Conservation (phyloP, 305 asterid species). For the Caryopteris hybrid region DNA sequence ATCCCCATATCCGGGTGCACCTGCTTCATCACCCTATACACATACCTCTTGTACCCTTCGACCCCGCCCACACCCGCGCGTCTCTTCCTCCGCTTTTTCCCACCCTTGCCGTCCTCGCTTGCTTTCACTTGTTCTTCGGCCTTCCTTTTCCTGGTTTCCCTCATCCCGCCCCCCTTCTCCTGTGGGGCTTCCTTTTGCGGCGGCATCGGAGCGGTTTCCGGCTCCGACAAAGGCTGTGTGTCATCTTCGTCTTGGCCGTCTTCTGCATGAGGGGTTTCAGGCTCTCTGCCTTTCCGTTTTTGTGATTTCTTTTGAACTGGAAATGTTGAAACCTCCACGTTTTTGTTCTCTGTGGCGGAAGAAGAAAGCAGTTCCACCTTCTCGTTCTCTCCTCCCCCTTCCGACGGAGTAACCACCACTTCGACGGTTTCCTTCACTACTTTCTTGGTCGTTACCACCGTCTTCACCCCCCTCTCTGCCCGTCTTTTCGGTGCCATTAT, state of each 20-base stretch:
- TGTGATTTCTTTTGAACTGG: constrained; percentile 2
- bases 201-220: constrained; percentile 32
- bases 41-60: constrained; percentile 58
- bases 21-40: constrained; percentile 68
- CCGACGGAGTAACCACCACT: constrained; percentile 35
- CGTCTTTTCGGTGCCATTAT: constrained; percentile 64
- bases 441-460: constrained; percentile 53
- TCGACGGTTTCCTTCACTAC: constrained; percentile 59
- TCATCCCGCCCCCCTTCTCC: not conserved
- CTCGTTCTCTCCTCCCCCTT: constrained; percentile 1
- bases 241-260: constrained; percentile 31
- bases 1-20: constrained; percentile 85
- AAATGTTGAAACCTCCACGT: constrained; percentile 23
- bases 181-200: not conserved
- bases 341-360: constrained; percentile 27
- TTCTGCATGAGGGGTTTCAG: not conserved
- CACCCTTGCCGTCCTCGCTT: not conserved
- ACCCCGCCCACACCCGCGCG: constrained; percentile 23
- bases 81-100: constrained; percentile 26
- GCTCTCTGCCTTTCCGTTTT: not conserved
- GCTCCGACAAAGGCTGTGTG: constrained; percentile 39
- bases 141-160: not conserved
- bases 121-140: not conserved
- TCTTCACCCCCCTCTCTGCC: constrained; percentile 18
- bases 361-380: constrained; percentile 31